Base-by-base conservation (phyloP, 164 flowering plant genomes). In the Piper betle region DNA sequence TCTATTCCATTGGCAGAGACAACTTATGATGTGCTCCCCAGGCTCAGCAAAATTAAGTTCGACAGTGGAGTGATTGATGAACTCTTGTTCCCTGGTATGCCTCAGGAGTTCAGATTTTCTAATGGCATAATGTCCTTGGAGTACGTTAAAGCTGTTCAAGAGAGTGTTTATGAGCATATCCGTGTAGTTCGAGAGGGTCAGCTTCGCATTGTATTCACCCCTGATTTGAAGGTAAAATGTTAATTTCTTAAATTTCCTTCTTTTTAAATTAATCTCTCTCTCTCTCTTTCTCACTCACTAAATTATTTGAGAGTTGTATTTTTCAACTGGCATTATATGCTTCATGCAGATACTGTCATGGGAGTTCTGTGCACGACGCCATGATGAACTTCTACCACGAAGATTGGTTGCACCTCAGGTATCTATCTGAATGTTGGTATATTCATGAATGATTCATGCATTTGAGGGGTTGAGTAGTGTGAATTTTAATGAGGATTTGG, bases 281-380 rank as follows among this genome's bases (percentile, higher is more conserved):
- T 33, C 13, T 46, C 17, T 18, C 4, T 54, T 40, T 42, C 10
- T 37, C 18, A 54, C 4, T 18, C 3, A 16, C 3, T 16, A 10
- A 16, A 8, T 41, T 37, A 33, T 18, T 25, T 25, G 7, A 17
- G 43, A 25, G 52, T 55, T 53, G 16, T 17, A 18, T 19, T 63
- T n/a, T 25, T 25, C 33, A 25, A 25, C 33, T 48, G 39, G 15
- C 37, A 46, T 17, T 56, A 9, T 43, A 40, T 41, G 25, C 55
- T 55, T 63, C 40, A 17, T 6, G 58, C 75, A 94, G 97, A 94
- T 91, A 68, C 69, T 91, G 68, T 84, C 86, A 52, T 94, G 99
- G 99, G 97, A 94, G 65, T 94, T 88, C 68, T 91, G 99, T 80
- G 93, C 91, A 8, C 80, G 83, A 37, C 82, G 83, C n/a, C 99